Base-by-base conservation (phyloP, 2,329 filamentous ascomycete species). In the Colletotrichum sp. region DNA sequence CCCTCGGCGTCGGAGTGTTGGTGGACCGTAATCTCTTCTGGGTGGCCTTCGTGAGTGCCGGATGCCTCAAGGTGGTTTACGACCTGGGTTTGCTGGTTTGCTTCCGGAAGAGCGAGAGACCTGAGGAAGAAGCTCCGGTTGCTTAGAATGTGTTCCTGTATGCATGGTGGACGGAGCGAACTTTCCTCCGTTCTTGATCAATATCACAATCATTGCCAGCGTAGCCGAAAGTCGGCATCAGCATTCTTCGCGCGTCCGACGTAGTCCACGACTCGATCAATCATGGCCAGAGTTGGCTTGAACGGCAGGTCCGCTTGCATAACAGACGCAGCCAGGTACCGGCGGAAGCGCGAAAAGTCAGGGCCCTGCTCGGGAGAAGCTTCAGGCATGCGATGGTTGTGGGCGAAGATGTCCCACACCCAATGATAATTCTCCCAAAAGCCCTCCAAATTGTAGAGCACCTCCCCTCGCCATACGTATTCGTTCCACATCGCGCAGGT, bases 91-190 rank as follows among this genome's bases (percentile, higher is more conserved):
- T 52, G 10, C 3, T 52, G 44, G n/a, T 22, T 22, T 52, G 44
- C 44, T 52, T 52, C 44, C 44, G 44, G n/a, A 52, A 52, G 44
- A 52, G 44, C n/a, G 44, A 52, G 44, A 52, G n/a, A 52, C 44
- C 2, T 0, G 44, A 52, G n/a, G n/a, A 22, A 0, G 44, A 52
- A 2, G 44, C 1, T 0, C 44, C n/a, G 44, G 1, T 22, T 52
- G n/a, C 44, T 22, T 52, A 22, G n/a, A 52, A 52, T 1, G 44
- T 24, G n/a, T 52, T 52, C 12, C 10, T 2, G n/a, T 13, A 13
- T 1, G 44, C 44, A 52, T 1, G n/a, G 44, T 22, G 44, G 2
- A 52, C n/a, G 2, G 44, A 52, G 10, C 44, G 0, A 8, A 12
- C 44, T 52, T 52, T 0, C 10, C 2, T 3, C n/a, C 3, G 44